Percentiles rank a stretch among this genome's conserved stretches.
These are phyloP conservation scores for Kewa caespitosa DNA, from an alignment of 179 eudicot species.

Conservation along the genomic window DNA sequence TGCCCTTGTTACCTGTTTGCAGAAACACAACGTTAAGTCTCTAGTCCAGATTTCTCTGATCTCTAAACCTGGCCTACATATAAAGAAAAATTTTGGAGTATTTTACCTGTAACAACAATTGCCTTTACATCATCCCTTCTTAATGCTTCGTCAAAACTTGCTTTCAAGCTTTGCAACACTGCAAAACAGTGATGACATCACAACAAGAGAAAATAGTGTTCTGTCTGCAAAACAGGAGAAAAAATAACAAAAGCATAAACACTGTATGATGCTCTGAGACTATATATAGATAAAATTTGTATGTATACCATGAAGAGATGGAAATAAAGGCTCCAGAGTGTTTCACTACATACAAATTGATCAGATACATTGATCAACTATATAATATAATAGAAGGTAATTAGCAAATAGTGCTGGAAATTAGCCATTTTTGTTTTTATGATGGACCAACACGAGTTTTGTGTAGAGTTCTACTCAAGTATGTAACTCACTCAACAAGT, in stretches of 20 bases:
- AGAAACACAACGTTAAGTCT: constrained; percentile 14
- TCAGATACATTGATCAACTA: too few relatives aligned
- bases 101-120: constrained; percentile 74
- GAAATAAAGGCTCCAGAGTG: neutral
- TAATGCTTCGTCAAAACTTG: constrained; percentile 59
- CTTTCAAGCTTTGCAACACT: constrained; percentile 72
- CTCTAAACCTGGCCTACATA: constrained; percentile 6
- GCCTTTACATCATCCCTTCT: constrained; percentile 80
- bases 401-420: too few relatives aligned
- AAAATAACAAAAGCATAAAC: neutral
- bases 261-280: neutral
- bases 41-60: neutral
- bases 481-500: too few relatives aligned
- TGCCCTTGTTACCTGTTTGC: constrained; percentile 74
- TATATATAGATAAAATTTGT: neutral
- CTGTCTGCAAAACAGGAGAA: neutral
- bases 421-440: too few relatives aligned
- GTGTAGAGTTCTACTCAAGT: too few relatives aligned
- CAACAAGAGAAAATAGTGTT: neutral
- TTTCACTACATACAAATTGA: neutral
- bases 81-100: constrained; percentile 14
- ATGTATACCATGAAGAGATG: neutral
- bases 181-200: constrained; percentile 17
- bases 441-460: too few relatives aligned
- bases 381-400: too few relatives aligned